Percentiles rank a stretch among this genome's conserved stretches.
These are phyloP conservation scores for Mycena floridula DNA, from an alignment of 768 basidiomycete genomes.

Conservation along the genomic window DNA sequence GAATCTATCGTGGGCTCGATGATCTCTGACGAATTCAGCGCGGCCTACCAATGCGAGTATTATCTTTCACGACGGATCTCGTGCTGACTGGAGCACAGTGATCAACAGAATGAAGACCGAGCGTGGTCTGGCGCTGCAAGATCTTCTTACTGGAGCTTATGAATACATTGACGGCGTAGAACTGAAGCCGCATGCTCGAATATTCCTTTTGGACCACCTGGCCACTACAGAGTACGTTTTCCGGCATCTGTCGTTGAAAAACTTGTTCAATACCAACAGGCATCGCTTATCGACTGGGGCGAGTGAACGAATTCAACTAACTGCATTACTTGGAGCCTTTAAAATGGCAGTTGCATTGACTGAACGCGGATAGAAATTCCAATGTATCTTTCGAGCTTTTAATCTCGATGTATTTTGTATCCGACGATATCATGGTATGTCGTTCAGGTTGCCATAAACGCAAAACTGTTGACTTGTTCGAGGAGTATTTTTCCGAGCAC, in stretches of 20 bases:
- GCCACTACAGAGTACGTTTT: conserved; percentile 88
- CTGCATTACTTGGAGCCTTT: conserved; percentile 86
- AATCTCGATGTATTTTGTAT: no score
- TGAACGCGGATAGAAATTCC: no score
- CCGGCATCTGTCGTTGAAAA: not conserved
- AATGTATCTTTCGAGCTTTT: no score
- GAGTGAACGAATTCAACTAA: conserved; percentile 90
- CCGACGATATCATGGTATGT: no score
- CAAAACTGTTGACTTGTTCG: no score
- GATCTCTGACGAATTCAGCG: conserved; percentile 94
- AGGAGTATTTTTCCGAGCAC: no score
- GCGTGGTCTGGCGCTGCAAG: conserved; percentile 90
- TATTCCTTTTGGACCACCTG: conserved; percentile 88
- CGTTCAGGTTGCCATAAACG: no score
- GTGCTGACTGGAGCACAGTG: conserved; percentile 40
- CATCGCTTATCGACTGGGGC: conserved; percentile 90
- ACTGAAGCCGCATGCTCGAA: conserved; percentile 76
- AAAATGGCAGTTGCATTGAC: conserved; percentile 86
- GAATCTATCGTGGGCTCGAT: conserved; percentile 91
- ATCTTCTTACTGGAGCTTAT: conserved; percentile 86
- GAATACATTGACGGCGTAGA: conserved; percentile 87
- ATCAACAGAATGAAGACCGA: conserved; percentile 84
- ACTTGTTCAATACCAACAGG: conserved; percentile 31
- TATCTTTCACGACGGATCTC: not conserved
- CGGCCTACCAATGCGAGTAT: conserved; percentile 70